A percentile compares a stretch with the other conserved stretches of the same genome.
phyloP scores from a whole-genome alignment of 805 yeast species.

The Zygosaccharomyces bailii region DNA sequence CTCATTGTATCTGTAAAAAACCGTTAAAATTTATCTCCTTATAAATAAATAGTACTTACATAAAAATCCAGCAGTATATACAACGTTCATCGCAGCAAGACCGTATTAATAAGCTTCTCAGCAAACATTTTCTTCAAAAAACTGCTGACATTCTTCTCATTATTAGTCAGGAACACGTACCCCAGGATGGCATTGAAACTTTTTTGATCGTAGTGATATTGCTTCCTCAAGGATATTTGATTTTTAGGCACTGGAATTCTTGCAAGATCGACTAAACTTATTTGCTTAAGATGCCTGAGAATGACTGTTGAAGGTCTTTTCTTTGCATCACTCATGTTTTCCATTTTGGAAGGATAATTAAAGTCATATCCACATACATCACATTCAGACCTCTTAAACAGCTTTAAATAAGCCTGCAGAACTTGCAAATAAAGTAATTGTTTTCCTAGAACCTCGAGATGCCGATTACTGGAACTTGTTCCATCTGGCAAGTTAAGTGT shows the following conservation, averaged over 20 bases:
- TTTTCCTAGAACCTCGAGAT: constrained; percentile 17
- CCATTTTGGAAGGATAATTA: constrained; percentile 20
- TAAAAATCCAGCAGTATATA: constrained; percentile 2
- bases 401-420: constrained; percentile 12
- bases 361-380: constrained; percentile 26
- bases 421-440: constrained; percentile 12
- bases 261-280: constrained; percentile 13
- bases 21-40: background rate
- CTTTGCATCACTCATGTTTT: constrained; percentile 15
- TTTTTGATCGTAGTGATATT: constrained; percentile 16
- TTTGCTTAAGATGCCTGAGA: constrained; percentile 14
- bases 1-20: constrained; percentile 62
- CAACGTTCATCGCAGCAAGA: constrained; percentile 11
- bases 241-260: constrained; percentile 20
- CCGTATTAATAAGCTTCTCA: constrained; percentile 18
- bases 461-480: constrained; percentile 9
- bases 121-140: constrained; percentile 24
- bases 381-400: constrained; percentile 17
- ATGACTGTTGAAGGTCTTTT: constrained; percentile 12
- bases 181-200: constrained; percentile 29
- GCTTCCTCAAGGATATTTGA: constrained; percentile 24
- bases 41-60: constrained; percentile 1
- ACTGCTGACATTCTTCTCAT: constrained; percentile 16
- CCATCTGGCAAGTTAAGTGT: constrained; percentile 14
- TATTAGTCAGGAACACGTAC: constrained; percentile 20